Evolutionary conservation across 202 grass and related monocot species (phyloP).

Genomic region (Zizania palustris): DNA sequence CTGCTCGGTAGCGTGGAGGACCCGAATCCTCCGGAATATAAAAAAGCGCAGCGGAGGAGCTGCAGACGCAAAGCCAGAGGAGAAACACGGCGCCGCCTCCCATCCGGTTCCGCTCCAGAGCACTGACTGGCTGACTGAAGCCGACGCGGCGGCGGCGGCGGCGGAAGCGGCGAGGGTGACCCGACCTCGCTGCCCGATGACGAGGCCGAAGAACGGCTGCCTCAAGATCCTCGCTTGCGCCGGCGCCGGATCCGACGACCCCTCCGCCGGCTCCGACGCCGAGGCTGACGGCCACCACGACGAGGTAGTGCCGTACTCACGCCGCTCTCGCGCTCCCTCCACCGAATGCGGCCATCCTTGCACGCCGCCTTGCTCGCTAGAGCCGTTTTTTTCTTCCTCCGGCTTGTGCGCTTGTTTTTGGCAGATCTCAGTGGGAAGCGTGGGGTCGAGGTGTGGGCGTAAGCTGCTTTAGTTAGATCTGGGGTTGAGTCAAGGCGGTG

Average conservation of each 20-base stretch:
- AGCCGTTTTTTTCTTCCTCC: slow-evolving; percentile 21
- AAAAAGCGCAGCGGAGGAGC: slow-evolving; percentile 7
- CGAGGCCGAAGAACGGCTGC: slow-evolving; percentile 77
- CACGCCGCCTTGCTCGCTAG: neutral
- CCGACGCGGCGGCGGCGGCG: neutral
- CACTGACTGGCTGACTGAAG: neutral
- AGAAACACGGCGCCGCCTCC: slow-evolving; percentile 6
- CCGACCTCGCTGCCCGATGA: slow-evolving; percentile 54
- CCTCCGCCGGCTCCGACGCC: slow-evolving; percentile 53
- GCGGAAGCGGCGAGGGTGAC: slow-evolving; percentile 8
- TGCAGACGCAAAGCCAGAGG: neutral
- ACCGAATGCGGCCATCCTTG: slow-evolving; percentile 30
- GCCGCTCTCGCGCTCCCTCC: neutral
- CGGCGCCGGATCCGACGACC: slow-evolving; percentile 55
- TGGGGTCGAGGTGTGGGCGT: neutral
- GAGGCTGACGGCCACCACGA: slow-evolving; percentile 48
- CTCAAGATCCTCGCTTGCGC: slow-evolving; percentile 89
- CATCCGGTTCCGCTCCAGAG: slow-evolving; percentile 37
- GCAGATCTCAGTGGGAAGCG: slow-evolving; percentile 44
- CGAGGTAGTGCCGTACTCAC: slow-evolving; percentile 41
- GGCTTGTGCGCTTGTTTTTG: slow-evolving; percentile 27
- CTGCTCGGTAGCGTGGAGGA: neutral
- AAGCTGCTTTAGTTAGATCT: slow-evolving; percentile 40
- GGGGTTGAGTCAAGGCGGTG: neutral
- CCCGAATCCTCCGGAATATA: slow-evolving; percentile 42